Conservation (phyloP, 2,329 filamentous ascomycete genomes). For the Cercospora berteroae region DNA sequence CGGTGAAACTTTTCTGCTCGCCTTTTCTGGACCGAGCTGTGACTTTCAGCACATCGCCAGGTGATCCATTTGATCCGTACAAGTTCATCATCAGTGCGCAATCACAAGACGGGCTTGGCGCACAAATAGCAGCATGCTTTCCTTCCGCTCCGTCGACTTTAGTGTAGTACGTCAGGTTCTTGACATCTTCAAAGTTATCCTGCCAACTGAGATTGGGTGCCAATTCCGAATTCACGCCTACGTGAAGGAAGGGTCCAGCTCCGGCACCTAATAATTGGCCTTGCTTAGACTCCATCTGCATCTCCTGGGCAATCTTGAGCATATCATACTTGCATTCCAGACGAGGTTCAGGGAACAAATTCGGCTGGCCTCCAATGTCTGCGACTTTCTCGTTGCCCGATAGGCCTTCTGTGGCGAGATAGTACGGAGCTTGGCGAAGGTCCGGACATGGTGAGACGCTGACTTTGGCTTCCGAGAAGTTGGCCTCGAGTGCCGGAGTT, state of each 20-base stretch:
- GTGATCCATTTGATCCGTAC: constrained; percentile 28
- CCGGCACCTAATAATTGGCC: constrained; percentile 34
- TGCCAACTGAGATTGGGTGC: constrained; percentile 34
- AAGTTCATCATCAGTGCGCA: constrained; percentile 37
- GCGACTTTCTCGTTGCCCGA: constrained; percentile 31
- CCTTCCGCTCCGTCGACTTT: constrained; percentile 48
- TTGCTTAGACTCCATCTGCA: constrained; percentile 26
- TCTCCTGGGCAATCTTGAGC: constrained; percentile 27
- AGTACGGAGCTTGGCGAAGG: constrained; percentile 29
- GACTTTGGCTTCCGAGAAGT: constrained; percentile 28
- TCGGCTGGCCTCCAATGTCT: constrained; percentile 36
- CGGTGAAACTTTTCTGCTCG: constrained; percentile 30
- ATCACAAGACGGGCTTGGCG: constrained; percentile 26
- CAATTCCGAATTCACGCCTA: constrained; percentile 33
- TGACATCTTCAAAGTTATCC: constrained; percentile 23
- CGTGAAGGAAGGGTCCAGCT: constrained; percentile 33
- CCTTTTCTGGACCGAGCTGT: constrained; percentile 29
- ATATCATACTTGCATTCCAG: constrained; percentile 35
- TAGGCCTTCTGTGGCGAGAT: constrained; percentile 31
- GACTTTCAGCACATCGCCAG: constrained; percentile 33
- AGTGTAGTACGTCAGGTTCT: constrained; percentile 35
- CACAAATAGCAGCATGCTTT: constrained; percentile 32
- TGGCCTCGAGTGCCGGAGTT: constrained; percentile 26
- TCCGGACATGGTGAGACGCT: constrained; percentile 31
- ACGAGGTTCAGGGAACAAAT: constrained; percentile 33